Conservation (phyloP, 306 rosid species). For the Malus orientalis region DNA sequence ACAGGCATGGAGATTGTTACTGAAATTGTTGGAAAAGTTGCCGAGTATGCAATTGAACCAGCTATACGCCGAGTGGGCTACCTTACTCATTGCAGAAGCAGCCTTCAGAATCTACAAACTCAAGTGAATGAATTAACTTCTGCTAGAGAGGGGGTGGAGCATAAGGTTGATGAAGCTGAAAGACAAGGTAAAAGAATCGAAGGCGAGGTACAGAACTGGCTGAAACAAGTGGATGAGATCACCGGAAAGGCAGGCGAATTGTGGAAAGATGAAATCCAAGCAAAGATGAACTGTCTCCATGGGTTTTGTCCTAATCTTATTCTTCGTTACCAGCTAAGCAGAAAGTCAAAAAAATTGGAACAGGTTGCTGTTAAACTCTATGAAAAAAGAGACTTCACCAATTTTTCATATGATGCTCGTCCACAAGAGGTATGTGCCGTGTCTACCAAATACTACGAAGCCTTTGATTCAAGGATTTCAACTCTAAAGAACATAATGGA, state of each 20-base stretch:
- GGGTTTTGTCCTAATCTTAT: neutral
- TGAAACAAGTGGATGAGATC: fast-evolving
- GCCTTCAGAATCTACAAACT: neutral
- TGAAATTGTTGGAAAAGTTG: neutral
- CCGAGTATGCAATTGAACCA: neutral
- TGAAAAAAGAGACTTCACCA: neutral
- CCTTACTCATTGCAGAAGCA: neutral
- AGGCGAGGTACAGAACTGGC: neutral
- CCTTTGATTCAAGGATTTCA: slow-evolving; percentile 4
- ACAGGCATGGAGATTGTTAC: neutral
- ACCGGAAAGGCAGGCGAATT: neutral
- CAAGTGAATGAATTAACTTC: neutral
- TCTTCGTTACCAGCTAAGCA: neutral
- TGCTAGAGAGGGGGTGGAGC: neutral
- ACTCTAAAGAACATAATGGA: neutral
- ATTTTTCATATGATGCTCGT: fast-evolving
- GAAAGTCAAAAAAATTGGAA: neutral
- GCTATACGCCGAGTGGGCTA: slow-evolving; percentile 12
- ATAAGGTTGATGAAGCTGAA: neutral
- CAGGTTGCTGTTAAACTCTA: neutral
- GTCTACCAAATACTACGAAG: neutral
- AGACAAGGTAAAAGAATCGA: neutral
- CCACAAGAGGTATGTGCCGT: neutral
- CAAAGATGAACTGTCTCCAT: neutral
- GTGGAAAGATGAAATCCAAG: neutral